Base-by-base conservation (phyloP, 495 filamentous ascomycete species). In the Ascobolus immersus region DNA sequence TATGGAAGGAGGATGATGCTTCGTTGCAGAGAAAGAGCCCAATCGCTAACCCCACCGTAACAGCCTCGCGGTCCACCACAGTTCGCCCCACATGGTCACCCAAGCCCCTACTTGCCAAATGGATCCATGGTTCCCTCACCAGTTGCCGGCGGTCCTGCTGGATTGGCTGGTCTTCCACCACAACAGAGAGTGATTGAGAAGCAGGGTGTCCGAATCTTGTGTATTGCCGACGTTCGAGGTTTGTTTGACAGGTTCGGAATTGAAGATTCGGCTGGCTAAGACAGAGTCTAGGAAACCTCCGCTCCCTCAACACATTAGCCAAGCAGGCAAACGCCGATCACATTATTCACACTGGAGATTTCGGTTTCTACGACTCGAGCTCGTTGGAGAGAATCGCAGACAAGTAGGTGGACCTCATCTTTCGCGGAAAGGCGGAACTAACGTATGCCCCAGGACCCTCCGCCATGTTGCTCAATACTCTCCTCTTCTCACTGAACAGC, bases 381-480 rank as follows among this genome's bases (percentile, higher is more conserved):
- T 99, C 89, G 7, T 58, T 99, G 21, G 82, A 99, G 45, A 75
- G 89, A 36, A 94, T 99, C 60, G 86, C 86, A 6, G 89, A 99
- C 52, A 99, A 99, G 86, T 96, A 54, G 62, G 78, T 62, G 27
- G 41, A 31, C 4, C 6, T 25, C 21, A 27, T 35, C 38, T 26
- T 49, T 39, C 6, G 28, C 45, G 40, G 32, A 25, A 36, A 44
- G 32, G 29, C 39, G 30, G 23, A 38, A 38, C 52, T 59, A 39
- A 59, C 41, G 29, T 28, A 32, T 33, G 45, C 30, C 27, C 42
- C 49, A 96, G 86, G 61, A 99, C 89, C 15, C 57, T 99, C 9
- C 90, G 89, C 54, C 89, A 99, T 55, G 89, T 99, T 33, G 81
- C 82, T 23, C 89, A 94, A 55, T 99, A 99, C 53, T 94, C 89